These are phyloP conservation scores for Trichophyton equinum DNA, from an alignment of 2,329 filamentous ascomycete species.

Conservation along the genomic window DNA sequence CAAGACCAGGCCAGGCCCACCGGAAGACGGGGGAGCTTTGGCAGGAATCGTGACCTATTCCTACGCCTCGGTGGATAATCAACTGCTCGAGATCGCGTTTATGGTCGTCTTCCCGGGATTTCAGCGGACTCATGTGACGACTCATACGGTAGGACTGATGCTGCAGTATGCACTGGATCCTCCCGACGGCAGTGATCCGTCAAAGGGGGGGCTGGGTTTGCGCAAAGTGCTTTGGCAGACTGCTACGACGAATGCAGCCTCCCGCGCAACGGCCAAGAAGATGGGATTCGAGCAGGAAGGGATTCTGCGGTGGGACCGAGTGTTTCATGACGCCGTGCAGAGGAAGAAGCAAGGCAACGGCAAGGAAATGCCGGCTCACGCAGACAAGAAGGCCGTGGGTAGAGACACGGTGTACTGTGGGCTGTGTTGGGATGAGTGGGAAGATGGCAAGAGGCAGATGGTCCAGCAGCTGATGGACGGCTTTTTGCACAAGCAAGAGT, in stretches of 20 bases:
- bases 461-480: background rate
- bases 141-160: background rate
- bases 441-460: background rate
- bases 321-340: background rate
- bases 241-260: background rate
- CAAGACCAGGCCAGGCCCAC: background rate
- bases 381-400: background rate
- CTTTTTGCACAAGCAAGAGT: background rate
- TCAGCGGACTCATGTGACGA: background rate
- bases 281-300: background rate
- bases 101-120: background rate
- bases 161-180: background rate
- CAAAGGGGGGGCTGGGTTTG: background rate
- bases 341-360: background rate
- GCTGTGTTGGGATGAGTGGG: background rate
- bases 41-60: background rate
- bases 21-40: background rate
- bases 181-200: background rate
- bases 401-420: background rate
- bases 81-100: background rate
- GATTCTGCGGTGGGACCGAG: background rate
- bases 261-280: background rate
- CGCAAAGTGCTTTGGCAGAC: constrained; percentile 1
- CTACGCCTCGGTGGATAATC: background rate
- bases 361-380: background rate